These are phyloP conservation scores for Pelargonium myrrhifolium DNA, from an alignment of 441 rosid species.

Conservation along the genomic window DNA sequence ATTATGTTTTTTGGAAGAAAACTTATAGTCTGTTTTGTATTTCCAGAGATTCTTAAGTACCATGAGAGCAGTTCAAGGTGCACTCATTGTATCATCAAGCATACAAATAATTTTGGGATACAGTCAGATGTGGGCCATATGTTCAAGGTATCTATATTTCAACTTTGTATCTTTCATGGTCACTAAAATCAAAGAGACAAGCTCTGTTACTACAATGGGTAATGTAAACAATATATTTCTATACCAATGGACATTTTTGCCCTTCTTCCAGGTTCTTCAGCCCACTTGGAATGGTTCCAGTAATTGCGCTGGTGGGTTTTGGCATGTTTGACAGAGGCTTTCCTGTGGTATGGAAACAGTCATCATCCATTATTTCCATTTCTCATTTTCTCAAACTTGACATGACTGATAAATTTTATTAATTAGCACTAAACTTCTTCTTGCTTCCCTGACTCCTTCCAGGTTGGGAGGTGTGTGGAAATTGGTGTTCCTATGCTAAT, in stretches of 20 bases:
- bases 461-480: conserved; percentile 90
- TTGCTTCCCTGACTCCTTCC: conserved; percentile 17
- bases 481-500: conserved; percentile 91
- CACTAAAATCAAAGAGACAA: conserved; percentile 4
- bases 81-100: conserved; percentile 91
- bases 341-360: conserved; percentile 59
- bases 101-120: conserved; percentile 89
- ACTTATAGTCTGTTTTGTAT: conserved; percentile 3
- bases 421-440: conserved; percentile 10
- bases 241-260: neutral
- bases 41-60: conserved; percentile 78
- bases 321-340: conserved; percentile 98
- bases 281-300: conserved; percentile 98
- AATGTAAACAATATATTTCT: neutral
- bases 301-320: conserved; percentile 82
- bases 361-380: neutral
- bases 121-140: conserved; percentile 95
- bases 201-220: neutral
- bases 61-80: conserved; percentile 99
- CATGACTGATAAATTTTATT: conserved; percentile 4
- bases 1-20: neutral
- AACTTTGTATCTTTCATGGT: conserved; percentile 1
- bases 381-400: conserved; percentile 15
- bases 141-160: conserved; percentile 61
- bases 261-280: conserved; percentile 78